Evolutionary conservation across 2,329 filamentous ascomycete genomes (phyloP), one percentile per base, ranked within the genome.

Genomic region (Acrocalymma vagum): DNA sequence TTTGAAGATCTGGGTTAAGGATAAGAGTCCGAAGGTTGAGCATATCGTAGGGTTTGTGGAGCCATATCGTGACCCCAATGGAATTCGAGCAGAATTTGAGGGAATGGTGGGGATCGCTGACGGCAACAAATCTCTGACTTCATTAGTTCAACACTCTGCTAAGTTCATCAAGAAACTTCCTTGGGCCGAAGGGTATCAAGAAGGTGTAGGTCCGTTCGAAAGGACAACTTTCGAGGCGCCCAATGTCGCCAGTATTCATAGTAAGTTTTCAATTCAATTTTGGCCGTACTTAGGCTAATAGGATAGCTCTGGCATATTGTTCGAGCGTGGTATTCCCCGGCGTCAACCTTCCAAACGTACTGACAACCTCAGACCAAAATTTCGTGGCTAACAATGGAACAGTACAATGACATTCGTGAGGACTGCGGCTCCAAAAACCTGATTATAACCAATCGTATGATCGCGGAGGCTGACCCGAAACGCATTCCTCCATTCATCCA

Each of bases 11-110:
- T 94, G 90, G 90, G 90, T 94, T 52, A 83, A 85, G 61, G 88
- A 95, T 65, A 89, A 91, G 67, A 85, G 86, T 14, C 90, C 90
- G 4, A 83, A 82, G 71, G 83, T 95, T 22, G 89, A 94, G 70
- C 86, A 81, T 29, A 90, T 93, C 65, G 81, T 93, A 54, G 89
- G 89, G 1, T 94, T 94, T 63, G 87, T 94, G 35, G 89, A 94
- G 73, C 91, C 88, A 0, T 94, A 94, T 67, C 79, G 89, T 55
- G 90, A 95, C 62, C 90, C 90, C 20, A 85, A 87, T 45, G 89
- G 90, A 44, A 82, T 91, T 21, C 80, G 89, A 49, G 88, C 86
- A 45, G 90, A 94, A 66, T 95, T 88, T 85, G 88, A 94, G 70
- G 89, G 89, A 2, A 91, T 94, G 63, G 88, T 87, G 29, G 87